phyloP scores from a whole-genome alignment of 805 yeast genomes.

The Candida golubevii region DNA sequence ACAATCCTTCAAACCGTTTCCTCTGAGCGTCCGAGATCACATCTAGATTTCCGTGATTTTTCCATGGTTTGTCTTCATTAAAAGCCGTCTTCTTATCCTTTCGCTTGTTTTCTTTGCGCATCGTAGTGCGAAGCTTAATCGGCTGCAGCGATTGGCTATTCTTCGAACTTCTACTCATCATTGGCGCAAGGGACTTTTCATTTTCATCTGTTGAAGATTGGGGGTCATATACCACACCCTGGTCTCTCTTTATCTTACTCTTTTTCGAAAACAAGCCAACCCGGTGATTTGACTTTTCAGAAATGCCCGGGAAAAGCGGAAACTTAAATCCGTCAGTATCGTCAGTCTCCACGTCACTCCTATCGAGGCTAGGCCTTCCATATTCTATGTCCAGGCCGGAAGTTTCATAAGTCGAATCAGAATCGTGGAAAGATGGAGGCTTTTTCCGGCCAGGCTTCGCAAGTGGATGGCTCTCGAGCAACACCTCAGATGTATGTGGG shows the following conservation, averaged over 20 bases:
- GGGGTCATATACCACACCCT: slow-evolving; percentile 11
- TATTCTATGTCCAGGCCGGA: slow-evolving; percentile 10
- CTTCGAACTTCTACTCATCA: background rate
- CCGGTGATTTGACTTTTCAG: slow-evolving; percentile 11
- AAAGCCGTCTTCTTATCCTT: slow-evolving; percentile 46
- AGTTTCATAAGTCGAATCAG: background rate
- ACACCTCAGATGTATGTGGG: slow-evolving; percentile 10
- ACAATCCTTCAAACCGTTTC: slow-evolving; percentile 87
- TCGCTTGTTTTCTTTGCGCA: slow-evolving; percentile 41
- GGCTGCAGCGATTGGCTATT: slow-evolving; percentile 4
- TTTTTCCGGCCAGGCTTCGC: slow-evolving; percentile 13
- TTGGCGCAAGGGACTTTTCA: slow-evolving; percentile 3
- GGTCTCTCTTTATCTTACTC: slow-evolving; percentile 6
- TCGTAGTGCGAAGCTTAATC: slow-evolving; percentile 47
- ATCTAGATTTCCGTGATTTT: slow-evolving; percentile 63
- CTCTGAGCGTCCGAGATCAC: slow-evolving; percentile 60
- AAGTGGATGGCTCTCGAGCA: background rate
- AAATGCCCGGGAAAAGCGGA: slow-evolving; percentile 34
- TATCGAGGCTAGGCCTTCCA: background rate
- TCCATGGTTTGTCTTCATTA: slow-evolving; percentile 93
- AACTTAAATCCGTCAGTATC: slow-evolving; percentile 16
- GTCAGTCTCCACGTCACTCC: slow-evolving; percentile 7
- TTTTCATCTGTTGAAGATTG: slow-evolving; percentile 4
- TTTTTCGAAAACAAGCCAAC: slow-evolving; percentile 10
- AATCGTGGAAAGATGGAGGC: slow-evolving; percentile 10